Evolutionary conservation across 345 rosid species (phyloP), one percentile per base, ranked within the genome.

Genomic region (Raphanus sativus): DNA sequence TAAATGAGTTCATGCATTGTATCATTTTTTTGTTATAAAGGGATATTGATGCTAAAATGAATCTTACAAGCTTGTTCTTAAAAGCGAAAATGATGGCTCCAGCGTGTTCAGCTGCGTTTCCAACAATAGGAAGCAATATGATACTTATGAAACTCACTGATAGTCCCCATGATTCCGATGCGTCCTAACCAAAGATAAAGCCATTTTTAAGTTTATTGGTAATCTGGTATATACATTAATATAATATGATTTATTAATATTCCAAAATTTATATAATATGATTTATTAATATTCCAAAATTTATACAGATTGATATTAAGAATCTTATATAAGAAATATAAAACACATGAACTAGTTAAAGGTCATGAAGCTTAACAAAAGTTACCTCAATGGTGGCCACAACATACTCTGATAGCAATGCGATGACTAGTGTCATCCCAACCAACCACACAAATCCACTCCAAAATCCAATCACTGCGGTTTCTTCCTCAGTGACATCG

Each of bases 91-190:
- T 91, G 81, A 91, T 69, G 6, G 98, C 89, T 64, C 98, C 98
- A 30, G 97, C 97, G 25, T 94, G 98, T 70, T 94, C 98, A 8
- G 97, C 98, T 0, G 98, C 98, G 56, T 94, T 94, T 56, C 98
- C 98, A 67, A 91, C 96, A 12, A 94, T 94, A 2, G 98, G 97
- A 17, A 94, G 86, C 86, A 94, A 79, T 42, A 94, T 91, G 32
- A 94, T 92, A 84, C 97, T 87, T 83, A 91, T 90, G 76, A 94
- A 94, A 83, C 91, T 89, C n/a, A 94, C 83, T n/a, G 98, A 90
- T 75, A 94, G 83, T 8, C 96, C 92, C 98, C 96, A 91, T 32
- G 96, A 80, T 34, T 83, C 90, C 6, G 98, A 91, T 63, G 98
- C 93, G 5, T 86, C 85, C 97, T 93, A 36, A 4, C 11, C 6